Conservation (phyloP, 2,329 filamentous ascomycete species). For the Pseudomassariella vexata region DNA sequence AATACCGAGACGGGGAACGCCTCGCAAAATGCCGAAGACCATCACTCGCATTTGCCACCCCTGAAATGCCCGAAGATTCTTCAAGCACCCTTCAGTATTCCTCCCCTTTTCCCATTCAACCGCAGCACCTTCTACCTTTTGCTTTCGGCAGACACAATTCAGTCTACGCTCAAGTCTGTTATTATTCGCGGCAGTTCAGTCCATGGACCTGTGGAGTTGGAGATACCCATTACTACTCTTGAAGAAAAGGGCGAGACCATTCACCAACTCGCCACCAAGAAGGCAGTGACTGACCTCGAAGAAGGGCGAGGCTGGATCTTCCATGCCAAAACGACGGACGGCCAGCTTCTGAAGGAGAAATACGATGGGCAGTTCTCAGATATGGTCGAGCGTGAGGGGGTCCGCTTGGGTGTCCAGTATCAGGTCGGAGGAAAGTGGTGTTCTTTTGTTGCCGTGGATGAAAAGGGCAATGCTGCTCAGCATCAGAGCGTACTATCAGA, state of each 20-base stretch:
- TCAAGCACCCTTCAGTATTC: slow-evolving; percentile 59
- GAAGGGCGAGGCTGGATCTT: slow-evolving; percentile 62
- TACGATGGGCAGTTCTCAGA: slow-evolving; percentile 47
- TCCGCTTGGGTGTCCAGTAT: slow-evolving; percentile 58
- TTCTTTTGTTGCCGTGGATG: slow-evolving; percentile 64
- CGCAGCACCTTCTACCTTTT: slow-evolving; percentile 62
- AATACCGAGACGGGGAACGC: slow-evolving; percentile 19
- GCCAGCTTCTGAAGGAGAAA: slow-evolving; percentile 38
- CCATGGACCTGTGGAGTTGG: slow-evolving; percentile 55
- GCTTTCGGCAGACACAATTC: slow-evolving; percentile 42
- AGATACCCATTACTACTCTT: slow-evolving; percentile 54
- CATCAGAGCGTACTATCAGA: too few relatives aligned
- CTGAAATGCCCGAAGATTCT: slow-evolving; percentile 51
- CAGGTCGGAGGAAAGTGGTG: slow-evolving; percentile 66
- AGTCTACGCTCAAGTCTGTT: slow-evolving; percentile 46
- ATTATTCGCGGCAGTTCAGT: slow-evolving; percentile 50
- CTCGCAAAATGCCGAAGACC: slow-evolving; percentile 17
- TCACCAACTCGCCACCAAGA: slow-evolving; percentile 66
- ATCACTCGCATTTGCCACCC: slow-evolving; percentile 45
- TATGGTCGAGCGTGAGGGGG: slow-evolving; percentile 60
- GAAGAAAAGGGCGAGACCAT: slow-evolving; percentile 46
- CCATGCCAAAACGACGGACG: slow-evolving; percentile 39
- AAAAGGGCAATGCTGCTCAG: slow-evolving; percentile 22
- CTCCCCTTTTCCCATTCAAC: slow-evolving; percentile 61
- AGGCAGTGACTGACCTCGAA: slow-evolving; percentile 63